Evolutionary conservation across 352 stramenopile species (phyloP), one percentile per base, ranked within the genome.

Genomic region (Globisporangium megalacanthum): DNA sequence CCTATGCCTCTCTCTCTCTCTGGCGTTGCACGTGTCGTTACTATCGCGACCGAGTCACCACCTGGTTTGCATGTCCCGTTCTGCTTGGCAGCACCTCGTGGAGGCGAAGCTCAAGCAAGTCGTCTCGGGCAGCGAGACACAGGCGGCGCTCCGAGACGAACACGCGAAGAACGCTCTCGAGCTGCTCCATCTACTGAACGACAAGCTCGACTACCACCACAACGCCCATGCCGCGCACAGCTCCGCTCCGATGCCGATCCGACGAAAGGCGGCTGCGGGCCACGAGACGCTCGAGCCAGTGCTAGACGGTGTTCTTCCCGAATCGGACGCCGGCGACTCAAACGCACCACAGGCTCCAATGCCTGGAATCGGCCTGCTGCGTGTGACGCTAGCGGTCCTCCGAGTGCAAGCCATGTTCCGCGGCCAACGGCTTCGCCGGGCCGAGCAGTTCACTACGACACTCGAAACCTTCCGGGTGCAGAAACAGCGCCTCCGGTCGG

Each of bases 111-210:
- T 72, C 33, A 85, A 82, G 61, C 65, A 72, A 4, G 35, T 72
- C 3, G 62, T 42, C 15, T 58, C 56, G 17, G 54, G 66, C 10
- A 55, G 62, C 49, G 67, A 71, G 37, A 79, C 60, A 6, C 60
- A 77, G 17, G 73, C 69, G 1, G 77, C 75, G 22, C 49, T 76
- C 4, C 71, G 73, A 2, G 75, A 86, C 25, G 68, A 74, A 14
- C 78, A 79, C 6, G 64, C 77, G 0, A 71, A 69, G 29, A 69
- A 68, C 19, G 78, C 78, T 2, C 54, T 84, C 19, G 78, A 86
- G n/a, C 60, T 88, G 33, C 66, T 88, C 14, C 77, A 72, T 45
- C 70, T 82, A 57, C 63, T 88, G 19, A 88, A 86, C 55, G 62
- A 73, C 3, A 72, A 73, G 31, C 64, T 73, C 17, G 59, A 71